A percentile compares a stretch with the other conserved stretches of the same genome.
Conservation (phyloP, 2,329 filamentous ascomycete species). For the Hymenoscyphus occultus region DNA sequence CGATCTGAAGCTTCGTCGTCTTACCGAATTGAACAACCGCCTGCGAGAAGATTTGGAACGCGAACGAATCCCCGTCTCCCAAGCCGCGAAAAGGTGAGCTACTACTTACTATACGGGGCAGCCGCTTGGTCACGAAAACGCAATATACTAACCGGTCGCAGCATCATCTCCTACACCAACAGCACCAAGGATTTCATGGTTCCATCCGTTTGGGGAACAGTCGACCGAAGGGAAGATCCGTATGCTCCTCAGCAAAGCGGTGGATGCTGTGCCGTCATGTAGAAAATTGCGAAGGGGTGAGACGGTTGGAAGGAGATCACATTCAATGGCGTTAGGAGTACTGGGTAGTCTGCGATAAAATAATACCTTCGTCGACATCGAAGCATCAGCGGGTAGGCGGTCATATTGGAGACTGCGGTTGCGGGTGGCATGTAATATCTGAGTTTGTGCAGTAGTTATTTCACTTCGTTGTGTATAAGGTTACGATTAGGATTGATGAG, state of each 20-base stretch:
- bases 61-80: slow-evolving; percentile 91
- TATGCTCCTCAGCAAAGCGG: slow-evolving; percentile 62
- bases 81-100: slow-evolving; percentile 79
- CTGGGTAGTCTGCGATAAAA: slow-evolving; percentile 27
- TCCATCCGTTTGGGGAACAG: slow-evolving; percentile 86
- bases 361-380: slow-evolving; percentile 25
- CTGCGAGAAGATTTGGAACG: slow-evolving; percentile 94
- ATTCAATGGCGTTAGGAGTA: slow-evolving; percentile 28
- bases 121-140: slow-evolving; percentile 3
- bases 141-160: slow-evolving; percentile 40
- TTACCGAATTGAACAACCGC: slow-evolving; percentile 96
- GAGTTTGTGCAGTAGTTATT: slow-evolving; percentile 26
- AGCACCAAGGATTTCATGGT: slow-evolving; percentile 99
- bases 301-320: slow-evolving; percentile 14
- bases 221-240: slow-evolving; percentile 95
- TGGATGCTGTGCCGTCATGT: slow-evolving; percentile 95
- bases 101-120: not conserved
- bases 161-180: slow-evolving; percentile 97
- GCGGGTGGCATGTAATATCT: slow-evolving; percentile 34
- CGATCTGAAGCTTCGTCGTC: slow-evolving; percentile 90
- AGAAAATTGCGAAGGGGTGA: slow-evolving; percentile 31
- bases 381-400: slow-evolving; percentile 18
- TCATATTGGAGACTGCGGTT: slow-evolving; percentile 13
- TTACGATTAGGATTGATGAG: slow-evolving; percentile 18
- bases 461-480: slow-evolving; percentile 26